phyloP scores from a whole-genome alignment of 169 alveolate species.

The Plasmodium reichenowi region DNA sequence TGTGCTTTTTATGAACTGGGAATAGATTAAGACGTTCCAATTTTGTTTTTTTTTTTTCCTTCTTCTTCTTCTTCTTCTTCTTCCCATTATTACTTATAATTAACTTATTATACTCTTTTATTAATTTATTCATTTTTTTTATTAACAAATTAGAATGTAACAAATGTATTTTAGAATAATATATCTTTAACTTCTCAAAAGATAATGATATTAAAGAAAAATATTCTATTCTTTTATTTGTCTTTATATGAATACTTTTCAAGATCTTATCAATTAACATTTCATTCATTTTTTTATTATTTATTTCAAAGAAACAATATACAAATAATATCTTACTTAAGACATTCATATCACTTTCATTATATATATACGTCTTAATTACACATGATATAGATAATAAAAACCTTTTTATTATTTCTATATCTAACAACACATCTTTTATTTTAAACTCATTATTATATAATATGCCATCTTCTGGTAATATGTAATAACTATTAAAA shows the following conservation, averaged over 20 bases:
- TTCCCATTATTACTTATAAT: neutral
- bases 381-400: conserved; percentile 11
- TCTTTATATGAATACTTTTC: conserved; percentile 27
- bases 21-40: conserved; percentile 46
- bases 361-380: conserved; percentile 19
- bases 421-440: conserved; percentile 2
- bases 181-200: conserved; percentile 36
- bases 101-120: conserved; percentile 4
- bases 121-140: conserved; percentile 28
- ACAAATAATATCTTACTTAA: conserved; percentile 42
- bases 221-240: conserved; percentile 39
- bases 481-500: conserved; percentile 11
- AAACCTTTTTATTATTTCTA: conserved; percentile 11
- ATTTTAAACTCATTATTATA: neutral
- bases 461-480: conserved; percentile 7
- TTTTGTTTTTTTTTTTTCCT: conserved; percentile 53
- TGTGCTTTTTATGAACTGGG: conserved; percentile 19
- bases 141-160: conserved; percentile 28
- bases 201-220: conserved; percentile 49
- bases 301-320: conserved; percentile 19
- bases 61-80: no score
- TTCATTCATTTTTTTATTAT: conserved; percentile 17
- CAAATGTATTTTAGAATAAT: conserved; percentile 14
- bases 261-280: conserved; percentile 29
- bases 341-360: conserved; percentile 25